phyloP scores from a whole-genome alignment of 106 monocot genomes.

The Allium fistulosum region DNA sequence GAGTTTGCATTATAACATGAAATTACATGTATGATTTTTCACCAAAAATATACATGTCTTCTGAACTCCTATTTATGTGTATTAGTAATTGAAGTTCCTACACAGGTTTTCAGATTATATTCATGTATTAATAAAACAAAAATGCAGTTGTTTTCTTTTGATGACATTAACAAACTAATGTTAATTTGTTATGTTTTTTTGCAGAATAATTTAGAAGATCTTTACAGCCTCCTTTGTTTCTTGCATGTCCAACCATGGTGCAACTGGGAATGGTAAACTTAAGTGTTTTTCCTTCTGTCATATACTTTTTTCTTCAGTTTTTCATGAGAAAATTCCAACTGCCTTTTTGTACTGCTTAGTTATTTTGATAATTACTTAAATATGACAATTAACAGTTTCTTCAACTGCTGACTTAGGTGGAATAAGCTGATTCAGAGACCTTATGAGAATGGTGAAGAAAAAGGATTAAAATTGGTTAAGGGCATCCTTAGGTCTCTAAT shows the following conservation, averaged over 20 bases:
- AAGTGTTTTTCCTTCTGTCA: no score
- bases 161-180: background rate
- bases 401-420: slow-evolving; percentile 44
- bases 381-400: background rate
- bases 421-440: slow-evolving; percentile 77
- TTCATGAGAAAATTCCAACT: background rate
- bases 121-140: no score
- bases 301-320: background rate
- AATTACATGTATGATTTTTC: background rate
- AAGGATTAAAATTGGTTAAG: slow-evolving; percentile 65
- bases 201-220: slow-evolving; percentile 92
- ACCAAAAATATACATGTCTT: no score
- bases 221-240: slow-evolving; percentile 91
- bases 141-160: no score
- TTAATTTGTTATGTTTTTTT: background rate
- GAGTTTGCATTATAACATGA: background rate
- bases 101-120: no score
- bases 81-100: no score
- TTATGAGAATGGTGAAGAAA: slow-evolving; percentile 83
- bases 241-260: slow-evolving; percentile 85
- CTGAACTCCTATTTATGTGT: no score
- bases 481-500: slow-evolving; percentile 76
- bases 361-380: no score
- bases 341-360: no score
- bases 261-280: slow-evolving; percentile 57